phyloP scores from a whole-genome alignment of 73 alveolate species.

The Stentor coeruleus region DNA sequence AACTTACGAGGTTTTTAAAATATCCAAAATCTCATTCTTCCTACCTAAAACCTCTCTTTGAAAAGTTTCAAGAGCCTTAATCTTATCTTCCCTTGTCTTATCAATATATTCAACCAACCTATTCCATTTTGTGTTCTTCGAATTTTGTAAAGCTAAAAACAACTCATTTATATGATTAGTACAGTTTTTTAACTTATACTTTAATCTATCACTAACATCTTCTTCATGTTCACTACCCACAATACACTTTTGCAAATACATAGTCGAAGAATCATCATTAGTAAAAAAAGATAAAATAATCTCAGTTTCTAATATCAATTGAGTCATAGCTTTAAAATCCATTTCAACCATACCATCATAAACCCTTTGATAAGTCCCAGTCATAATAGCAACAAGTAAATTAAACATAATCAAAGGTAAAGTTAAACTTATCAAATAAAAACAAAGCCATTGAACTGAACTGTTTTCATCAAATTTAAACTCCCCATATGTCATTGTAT shows the following conservation, averaged over 20 bases:
- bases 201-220: background rate
- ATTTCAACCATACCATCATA: background rate
- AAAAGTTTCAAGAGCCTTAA: too few relatives aligned
- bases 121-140: too few relatives aligned
- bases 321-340: background rate
- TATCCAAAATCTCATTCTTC: too few relatives aligned
- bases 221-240: background rate
- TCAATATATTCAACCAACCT: too few relatives aligned
- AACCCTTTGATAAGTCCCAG: constrained; percentile 24
- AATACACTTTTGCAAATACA: background rate
- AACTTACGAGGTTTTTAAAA: too few relatives aligned
- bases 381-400: constrained; percentile 24
- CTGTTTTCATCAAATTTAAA: background rate
- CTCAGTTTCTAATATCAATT: constrained; percentile 18
- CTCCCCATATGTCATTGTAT: background rate
- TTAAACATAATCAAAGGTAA: constrained; percentile 23
- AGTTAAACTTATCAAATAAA: background rate
- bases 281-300: background rate
- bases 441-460: constrained; percentile 7
- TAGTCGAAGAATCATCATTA: background rate
- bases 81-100: too few relatives aligned
- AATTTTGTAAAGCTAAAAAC: too few relatives aligned
- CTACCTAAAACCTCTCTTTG: too few relatives aligned
- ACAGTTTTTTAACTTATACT: background rate
- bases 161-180: background rate